A percentile compares a stretch with the other conserved stretches of the same genome.
These are phyloP conservation scores for Trichoderma atrobrunneum DNA, from an alignment of 2,329 filamentous ascomycete genomes.

Conservation along the genomic window DNA sequence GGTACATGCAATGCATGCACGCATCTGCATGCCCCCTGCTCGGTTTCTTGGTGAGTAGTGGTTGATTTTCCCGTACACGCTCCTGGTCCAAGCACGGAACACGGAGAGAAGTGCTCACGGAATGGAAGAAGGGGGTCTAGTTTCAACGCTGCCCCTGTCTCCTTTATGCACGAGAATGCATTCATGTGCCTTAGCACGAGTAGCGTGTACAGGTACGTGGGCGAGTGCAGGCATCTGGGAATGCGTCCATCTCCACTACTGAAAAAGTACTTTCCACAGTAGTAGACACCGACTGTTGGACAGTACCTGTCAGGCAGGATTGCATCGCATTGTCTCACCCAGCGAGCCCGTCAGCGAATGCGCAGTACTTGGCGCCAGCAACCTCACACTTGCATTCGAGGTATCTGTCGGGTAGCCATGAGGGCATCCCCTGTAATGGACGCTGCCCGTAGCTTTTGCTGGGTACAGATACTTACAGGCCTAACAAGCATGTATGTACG, in stretches of 20 bases:
- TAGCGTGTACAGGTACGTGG: not conserved
- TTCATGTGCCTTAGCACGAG: not conserved
- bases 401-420: constrained; percentile 9
- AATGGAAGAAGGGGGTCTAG: not conserved
- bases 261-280: not conserved
- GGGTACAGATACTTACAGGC: not conserved
- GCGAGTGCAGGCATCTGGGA: not conserved
- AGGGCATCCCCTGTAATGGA: not conserved
- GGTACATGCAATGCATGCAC: not conserved
- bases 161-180: constrained; percentile 3
- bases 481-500: not conserved
- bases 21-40: constrained; percentile 1
- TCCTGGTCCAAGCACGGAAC: not conserved
- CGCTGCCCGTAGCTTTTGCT: not conserved
- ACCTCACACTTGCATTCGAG: not conserved
- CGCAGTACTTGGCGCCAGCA: not conserved
- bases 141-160: constrained; percentile 1
- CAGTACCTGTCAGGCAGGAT: not conserved
- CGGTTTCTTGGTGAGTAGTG: not conserved
- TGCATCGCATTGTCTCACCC: constrained; percentile 1
- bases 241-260: not conserved
- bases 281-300: constrained; percentile 9
- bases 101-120: not conserved
- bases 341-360: not conserved
- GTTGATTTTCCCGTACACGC: not conserved